These are phyloP conservation scores for Eustoma russellianum DNA, from an alignment of 257 asterid species.

Conservation along the genomic window DNA sequence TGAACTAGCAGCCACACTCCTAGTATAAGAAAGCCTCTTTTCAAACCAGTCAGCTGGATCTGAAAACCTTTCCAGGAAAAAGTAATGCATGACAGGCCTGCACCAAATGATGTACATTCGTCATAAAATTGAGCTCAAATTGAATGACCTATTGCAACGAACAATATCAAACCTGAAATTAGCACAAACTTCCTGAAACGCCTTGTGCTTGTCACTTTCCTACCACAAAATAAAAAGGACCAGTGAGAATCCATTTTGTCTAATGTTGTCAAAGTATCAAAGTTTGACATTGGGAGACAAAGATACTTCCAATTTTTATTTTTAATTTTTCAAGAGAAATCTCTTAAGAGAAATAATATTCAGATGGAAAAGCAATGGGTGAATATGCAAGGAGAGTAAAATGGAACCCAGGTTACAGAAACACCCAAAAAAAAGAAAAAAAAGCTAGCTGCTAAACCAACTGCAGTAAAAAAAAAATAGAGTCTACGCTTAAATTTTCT, in stretches of 20 bases:
- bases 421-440: background rate
- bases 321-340: background rate
- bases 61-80: slow-evolving; percentile 90
- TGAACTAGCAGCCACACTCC: slow-evolving; percentile 99
- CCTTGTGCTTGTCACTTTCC: slow-evolving; percentile 77
- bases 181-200: slow-evolving; percentile 75
- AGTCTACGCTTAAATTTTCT: no score
- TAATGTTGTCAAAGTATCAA: background rate
- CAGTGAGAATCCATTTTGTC: background rate
- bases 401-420: background rate
- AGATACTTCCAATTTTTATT: no score
- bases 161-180: slow-evolving; percentile 58
- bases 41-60: slow-evolving; percentile 98
- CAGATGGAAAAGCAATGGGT: no score
- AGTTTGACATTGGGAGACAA: background rate
- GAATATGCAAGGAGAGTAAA: background rate
- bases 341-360: background rate
- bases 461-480: no score
- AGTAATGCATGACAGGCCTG: slow-evolving; percentile 99
- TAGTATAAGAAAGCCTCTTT: slow-evolving; percentile 89
- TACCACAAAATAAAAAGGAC: slow-evolving; percentile 8
- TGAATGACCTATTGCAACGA: background rate
- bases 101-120: slow-evolving; percentile 13
- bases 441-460: no score
- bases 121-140: slow-evolving; percentile 13